Conservation (phyloP, 306 rosid species). For the Trifolium pratense region DNA sequence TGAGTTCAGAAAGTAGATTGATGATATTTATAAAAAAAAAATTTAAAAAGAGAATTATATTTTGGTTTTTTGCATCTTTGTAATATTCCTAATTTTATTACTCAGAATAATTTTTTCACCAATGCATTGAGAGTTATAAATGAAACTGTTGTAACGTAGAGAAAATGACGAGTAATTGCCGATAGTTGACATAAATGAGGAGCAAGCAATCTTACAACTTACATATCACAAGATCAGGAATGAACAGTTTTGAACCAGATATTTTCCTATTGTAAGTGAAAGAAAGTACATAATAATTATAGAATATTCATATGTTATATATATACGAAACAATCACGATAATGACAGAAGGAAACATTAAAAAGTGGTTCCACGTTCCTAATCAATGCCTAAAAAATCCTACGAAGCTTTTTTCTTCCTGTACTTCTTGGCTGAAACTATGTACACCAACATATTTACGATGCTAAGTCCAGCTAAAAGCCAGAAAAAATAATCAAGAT, state of each 20-base stretch:
- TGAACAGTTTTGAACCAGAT: neutral
- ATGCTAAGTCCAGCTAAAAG: constrained; percentile 88
- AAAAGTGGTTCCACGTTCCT: constrained; percentile 10
- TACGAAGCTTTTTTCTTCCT: constrained; percentile 65
- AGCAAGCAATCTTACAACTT: neutral
- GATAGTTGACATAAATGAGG: neutral
- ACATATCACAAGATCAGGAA: neutral
- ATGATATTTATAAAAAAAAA: neutral
- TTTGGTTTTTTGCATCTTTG: neutral
- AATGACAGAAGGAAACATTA: constrained; percentile 32
- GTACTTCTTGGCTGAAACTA: constrained; percentile 65
- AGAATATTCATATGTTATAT: constrained; percentile 4
- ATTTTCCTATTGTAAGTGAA: constrained; percentile 22
- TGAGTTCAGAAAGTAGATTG: neutral
- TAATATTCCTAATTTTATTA: neutral
- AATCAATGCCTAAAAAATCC: neutral
- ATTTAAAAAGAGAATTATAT: neutral
- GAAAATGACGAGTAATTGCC: neutral
- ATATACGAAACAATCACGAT: constrained; percentile 26
- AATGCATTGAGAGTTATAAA: neutral
- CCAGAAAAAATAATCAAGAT: constrained; percentile 89
- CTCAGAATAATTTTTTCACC: neutral
- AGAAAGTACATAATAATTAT: constrained; percentile 23
- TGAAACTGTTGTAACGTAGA: neutral
- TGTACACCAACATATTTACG: constrained; percentile 67